These are phyloP conservation scores for Podila epigama DNA, from an alignment of 192 early-diverging fungal genomes.

Conservation along the genomic window DNA sequence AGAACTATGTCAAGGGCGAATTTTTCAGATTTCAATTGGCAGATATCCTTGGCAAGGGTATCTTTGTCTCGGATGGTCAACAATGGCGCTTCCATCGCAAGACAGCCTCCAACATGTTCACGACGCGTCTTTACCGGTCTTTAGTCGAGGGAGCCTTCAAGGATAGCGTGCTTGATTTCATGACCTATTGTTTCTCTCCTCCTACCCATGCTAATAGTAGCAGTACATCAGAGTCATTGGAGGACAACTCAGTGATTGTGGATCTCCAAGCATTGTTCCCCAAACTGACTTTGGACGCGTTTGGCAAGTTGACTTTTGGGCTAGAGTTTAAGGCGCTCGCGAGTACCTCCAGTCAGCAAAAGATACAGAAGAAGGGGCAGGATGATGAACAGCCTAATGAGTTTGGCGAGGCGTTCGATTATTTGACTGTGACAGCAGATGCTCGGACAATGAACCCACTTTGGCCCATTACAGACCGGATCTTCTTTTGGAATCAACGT, in stretches of 20 bases:
- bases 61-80: constrained; percentile 58
- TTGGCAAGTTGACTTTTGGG: constrained; percentile 14
- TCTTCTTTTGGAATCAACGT: not conserved
- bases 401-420: constrained; percentile 59
- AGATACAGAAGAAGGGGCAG: no score
- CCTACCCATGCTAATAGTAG: no score
- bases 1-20: not conserved
- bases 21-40: not conserved
- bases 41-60: constrained; percentile 54
- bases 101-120: constrained; percentile 2
- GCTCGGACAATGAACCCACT: constrained; percentile 7
- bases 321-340: not conserved
- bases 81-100: constrained; percentile 54
- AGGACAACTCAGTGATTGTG: not conserved
- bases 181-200: not conserved
- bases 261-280: constrained; percentile 46
- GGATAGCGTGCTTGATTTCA: not conserved
- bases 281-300: constrained; percentile 31
- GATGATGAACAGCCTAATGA: not conserved
- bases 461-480: constrained; percentile 16
- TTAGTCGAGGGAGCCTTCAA: not conserved
- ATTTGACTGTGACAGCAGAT: constrained; percentile 21
- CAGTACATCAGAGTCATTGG: not conserved
- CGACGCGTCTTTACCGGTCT: not conserved
- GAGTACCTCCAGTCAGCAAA: no score